Evolutionary conservation across 495 filamentous ascomycete species (phyloP).

Genomic region (Gamarada debralockiae): DNA sequence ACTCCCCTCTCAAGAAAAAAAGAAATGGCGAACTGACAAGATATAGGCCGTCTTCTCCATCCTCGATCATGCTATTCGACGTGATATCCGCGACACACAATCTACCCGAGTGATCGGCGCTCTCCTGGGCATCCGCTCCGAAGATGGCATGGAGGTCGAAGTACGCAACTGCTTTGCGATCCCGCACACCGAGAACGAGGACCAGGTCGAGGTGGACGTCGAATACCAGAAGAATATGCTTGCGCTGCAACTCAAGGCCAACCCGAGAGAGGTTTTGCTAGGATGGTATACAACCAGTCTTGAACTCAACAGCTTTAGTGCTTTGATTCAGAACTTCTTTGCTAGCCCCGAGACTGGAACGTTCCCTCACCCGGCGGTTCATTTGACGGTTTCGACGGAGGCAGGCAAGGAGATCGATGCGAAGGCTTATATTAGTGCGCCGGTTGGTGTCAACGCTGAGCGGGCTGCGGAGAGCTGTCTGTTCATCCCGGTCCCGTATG

Average conservation of each 20-base stretch:
- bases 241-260: conserved; percentile 84
- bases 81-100: conserved; percentile 62
- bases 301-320: conserved; percentile 95
- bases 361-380: conserved; percentile 91
- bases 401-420: conserved; percentile 81
- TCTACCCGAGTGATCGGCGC: conserved; percentile 96
- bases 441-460: conserved; percentile 92
- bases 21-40: conserved; percentile 9
- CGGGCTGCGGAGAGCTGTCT: conserved; percentile 90
- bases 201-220: conserved; percentile 99
- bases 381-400: conserved; percentile 88
- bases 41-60: conserved; percentile 88
- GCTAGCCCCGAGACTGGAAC: conserved; percentile 93
- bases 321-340: conserved; percentile 99
- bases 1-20: background rate
- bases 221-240: conserved; percentile 99
- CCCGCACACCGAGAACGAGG: conserved; percentile 94
- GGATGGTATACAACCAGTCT: conserved; percentile 97
- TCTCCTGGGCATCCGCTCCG: conserved; percentile 82
- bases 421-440: conserved; percentile 87
- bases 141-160: conserved; percentile 94
- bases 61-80: conserved; percentile 89
- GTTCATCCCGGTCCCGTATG: conserved; percentile 93
- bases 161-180: conserved; percentile 96
- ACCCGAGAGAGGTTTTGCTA: conserved; percentile 88